These are phyloP conservation scores for Fusarium sp. DNA, from an alignment of 2,329 filamentous ascomycete species.

Conservation along the genomic window DNA sequence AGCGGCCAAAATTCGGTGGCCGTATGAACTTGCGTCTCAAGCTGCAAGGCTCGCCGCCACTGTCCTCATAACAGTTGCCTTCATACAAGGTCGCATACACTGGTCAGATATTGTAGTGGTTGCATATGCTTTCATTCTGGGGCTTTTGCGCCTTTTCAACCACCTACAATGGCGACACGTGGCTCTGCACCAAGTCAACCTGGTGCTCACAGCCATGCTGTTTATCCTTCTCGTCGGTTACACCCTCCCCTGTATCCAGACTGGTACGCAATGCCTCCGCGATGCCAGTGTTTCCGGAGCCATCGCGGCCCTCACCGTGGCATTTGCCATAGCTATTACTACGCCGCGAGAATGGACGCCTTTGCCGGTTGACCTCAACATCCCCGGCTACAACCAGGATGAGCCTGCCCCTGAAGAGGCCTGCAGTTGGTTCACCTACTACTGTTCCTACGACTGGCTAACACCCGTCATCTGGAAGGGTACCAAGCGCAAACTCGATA, in stretches of 20 bases:
- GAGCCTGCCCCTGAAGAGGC: slow-evolving; percentile 60
- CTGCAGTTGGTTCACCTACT: slow-evolving; percentile 62
- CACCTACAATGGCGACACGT: slow-evolving; percentile 56
- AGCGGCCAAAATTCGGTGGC: slow-evolving; percentile 52
- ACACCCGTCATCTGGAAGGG: slow-evolving; percentile 59
- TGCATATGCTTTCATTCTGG: slow-evolving; percentile 55
- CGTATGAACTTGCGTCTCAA: slow-evolving; percentile 56
- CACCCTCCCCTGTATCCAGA: slow-evolving; percentile 56
- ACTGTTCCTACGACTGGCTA: slow-evolving; percentile 60
- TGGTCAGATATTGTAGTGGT: slow-evolving; percentile 50
- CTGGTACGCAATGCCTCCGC: slow-evolving; percentile 44
- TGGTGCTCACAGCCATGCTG: slow-evolving; percentile 51
- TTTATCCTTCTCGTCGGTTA: slow-evolving; percentile 49
- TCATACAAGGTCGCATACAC: slow-evolving; percentile 46
- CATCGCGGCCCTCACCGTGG: slow-evolving; percentile 49
- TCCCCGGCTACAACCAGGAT: slow-evolving; percentile 50
- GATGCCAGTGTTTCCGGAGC: slow-evolving; percentile 47
- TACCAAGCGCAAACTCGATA: slow-evolving; percentile 53
- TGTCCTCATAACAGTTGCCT: slow-evolving; percentile 51
- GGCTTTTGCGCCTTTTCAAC: slow-evolving; percentile 53
- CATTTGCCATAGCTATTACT: slow-evolving; percentile 51
- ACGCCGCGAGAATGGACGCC: slow-evolving; percentile 62
- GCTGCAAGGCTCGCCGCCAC: slow-evolving; percentile 51
- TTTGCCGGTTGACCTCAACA: slow-evolving; percentile 50
- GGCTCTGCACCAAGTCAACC: slow-evolving; percentile 59